Base-by-base conservation (phyloP, 208 protist species). In the Crithidia bombi region DNA sequence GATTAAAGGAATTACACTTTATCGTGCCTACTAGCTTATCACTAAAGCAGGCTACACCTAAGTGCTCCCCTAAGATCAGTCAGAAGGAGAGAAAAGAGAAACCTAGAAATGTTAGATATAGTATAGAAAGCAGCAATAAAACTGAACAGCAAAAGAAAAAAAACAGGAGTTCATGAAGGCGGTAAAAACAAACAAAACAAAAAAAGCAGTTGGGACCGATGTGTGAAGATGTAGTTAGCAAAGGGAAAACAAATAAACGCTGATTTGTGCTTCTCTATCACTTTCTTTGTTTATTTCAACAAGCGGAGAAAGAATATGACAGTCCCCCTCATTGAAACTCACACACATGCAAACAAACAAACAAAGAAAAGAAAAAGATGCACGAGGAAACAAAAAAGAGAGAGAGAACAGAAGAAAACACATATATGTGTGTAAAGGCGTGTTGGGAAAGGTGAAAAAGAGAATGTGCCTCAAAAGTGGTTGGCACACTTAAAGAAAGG, bases 201-300 rank as follows among this genome's bases (percentile, higher is more conserved):
- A 28, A 39, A 41, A 35, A 32, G 25, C 6, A 43, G 61, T 12
- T 30, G 17, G 47, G 23, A 64, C 57, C 57, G 57, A 64, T 51
- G 57, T 49, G 38, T 39, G 23, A 64, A 64, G 26, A 51, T 35
- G 56, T 49, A 62, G 39, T 50, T 33, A 30, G 49, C n/a, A 11
- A 62, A 43, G n/a, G 32, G 39, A 35, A 62, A 62, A 35, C 25
- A 62, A 25, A 36, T 11, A 57, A 35, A n/a, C n/a, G n/a, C n/a
- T n/a, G 11, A 39, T 25, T 49, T 35, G 11, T 49, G 4, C 23
- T 35, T 21, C 38, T 46, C 35, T n/a, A 35, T 36, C 21, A 23
- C 35, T 30, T 26, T 23, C 32, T 30, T 19, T 21, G 7, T 21
- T 21, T 19, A 47, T 47, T 47, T 47, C 17, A 21, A 19, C 5